These are phyloP conservation scores for Karstenula rhodostoma DNA, from an alignment of 2,329 filamentous ascomycete genomes.

Conservation along the genomic window DNA sequence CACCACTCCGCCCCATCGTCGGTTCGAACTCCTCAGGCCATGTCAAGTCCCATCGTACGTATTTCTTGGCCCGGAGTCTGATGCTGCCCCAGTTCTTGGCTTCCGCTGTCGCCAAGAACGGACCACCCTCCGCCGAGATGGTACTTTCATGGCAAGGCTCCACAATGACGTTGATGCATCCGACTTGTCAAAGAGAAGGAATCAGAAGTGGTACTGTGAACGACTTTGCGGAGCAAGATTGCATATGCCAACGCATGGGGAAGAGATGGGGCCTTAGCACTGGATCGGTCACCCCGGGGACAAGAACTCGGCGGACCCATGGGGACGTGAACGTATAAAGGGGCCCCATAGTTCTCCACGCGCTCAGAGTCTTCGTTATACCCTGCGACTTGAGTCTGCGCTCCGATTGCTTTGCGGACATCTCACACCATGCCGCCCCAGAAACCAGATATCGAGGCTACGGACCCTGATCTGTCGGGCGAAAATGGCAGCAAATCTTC, in stretches of 20 bases:
- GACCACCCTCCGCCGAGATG: slow-evolving; percentile 8
- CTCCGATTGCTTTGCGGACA: background rate
- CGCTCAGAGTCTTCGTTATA: slow-evolving; percentile 1
- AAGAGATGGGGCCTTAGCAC: slow-evolving; percentile 21
- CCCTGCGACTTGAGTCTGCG: slow-evolving; percentile 4
- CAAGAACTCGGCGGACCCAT: background rate
- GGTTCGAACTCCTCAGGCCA: background rate
- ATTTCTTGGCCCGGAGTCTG: background rate
- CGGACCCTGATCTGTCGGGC: slow-evolving; percentile 31
- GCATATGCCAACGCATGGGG: slow-evolving; percentile 34
- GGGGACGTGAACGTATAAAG: background rate
- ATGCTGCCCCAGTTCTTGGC: background rate
- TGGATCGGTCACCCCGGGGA: slow-evolving; percentile 13
- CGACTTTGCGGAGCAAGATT: slow-evolving; percentile 27
- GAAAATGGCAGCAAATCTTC: slow-evolving; percentile 34
- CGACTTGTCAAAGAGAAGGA: slow-evolving; percentile 11
- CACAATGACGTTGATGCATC: slow-evolving; percentile 41
- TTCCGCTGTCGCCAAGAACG: slow-evolving; percentile 5
- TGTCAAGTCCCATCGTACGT: background rate
- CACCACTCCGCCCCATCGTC: background rate
- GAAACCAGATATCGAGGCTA: slow-evolving; percentile 39
- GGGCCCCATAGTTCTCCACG: background rate
- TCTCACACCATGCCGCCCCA: slow-evolving; percentile 26
- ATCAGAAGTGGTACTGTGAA: slow-evolving; percentile 29
- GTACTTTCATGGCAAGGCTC: slow-evolving; percentile 17